These are phyloP conservation scores for Talaromyces wortmannii DNA, from an alignment of 495 filamentous ascomycete genomes.

Conservation along the genomic window DNA sequence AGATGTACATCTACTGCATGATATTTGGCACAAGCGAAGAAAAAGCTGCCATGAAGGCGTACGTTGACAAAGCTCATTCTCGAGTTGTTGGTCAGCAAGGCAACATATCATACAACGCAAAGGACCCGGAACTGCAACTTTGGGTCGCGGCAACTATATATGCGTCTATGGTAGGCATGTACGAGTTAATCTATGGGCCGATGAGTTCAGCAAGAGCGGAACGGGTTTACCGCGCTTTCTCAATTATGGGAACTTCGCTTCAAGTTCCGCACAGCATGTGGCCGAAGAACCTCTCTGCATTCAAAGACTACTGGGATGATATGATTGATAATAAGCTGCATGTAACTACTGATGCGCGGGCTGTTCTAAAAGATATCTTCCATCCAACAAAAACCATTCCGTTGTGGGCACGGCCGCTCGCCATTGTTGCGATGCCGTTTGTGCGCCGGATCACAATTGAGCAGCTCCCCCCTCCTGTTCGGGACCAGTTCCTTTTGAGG, in stretches of 20 bases:
- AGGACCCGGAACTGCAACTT: constrained; percentile 13
- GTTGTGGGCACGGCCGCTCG: background rate
- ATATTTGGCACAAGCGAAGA: background rate
- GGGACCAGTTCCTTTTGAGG: background rate
- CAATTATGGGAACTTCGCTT: constrained; percentile 6
- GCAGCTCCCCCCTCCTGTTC: background rate
- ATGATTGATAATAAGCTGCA: constrained; percentile 6
- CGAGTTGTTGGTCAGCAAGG: background rate
- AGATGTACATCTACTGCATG: background rate
- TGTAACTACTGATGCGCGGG: background rate
- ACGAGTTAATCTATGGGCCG: constrained; percentile 7
- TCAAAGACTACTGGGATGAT: constrained; percentile 13
- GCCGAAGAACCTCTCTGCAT: constrained; percentile 8
- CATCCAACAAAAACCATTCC: background rate
- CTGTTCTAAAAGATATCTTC: background rate
- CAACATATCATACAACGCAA: constrained; percentile 7
- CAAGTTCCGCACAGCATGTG: constrained; percentile 13
- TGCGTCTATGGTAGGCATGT: constrained; percentile 4
- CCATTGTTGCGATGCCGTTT: background rate
- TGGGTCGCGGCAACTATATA: constrained; percentile 17
- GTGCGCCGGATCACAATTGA: background rate
- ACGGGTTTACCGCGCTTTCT: background rate
- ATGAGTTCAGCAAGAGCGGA: constrained; percentile 1
- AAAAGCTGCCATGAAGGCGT: background rate
- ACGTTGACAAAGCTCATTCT: background rate